Evolutionary conservation across 1,284 basidiomycete genomes (phyloP).

Genomic region (Ganoderma lingzhi): DNA sequence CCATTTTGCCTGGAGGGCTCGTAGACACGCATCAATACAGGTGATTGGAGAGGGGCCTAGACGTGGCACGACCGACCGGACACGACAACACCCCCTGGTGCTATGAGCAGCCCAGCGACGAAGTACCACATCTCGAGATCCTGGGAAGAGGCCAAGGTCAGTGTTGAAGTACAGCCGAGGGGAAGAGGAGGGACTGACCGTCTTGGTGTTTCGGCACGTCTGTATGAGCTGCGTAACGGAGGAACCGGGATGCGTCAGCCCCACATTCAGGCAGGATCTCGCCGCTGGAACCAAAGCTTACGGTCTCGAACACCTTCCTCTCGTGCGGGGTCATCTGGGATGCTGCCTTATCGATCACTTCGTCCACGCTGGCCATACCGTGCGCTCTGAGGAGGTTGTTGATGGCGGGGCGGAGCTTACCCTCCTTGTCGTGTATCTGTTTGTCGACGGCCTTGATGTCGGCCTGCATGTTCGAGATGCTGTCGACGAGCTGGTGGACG

Average conservation of each 20-base stretch:
- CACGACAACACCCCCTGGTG: background rate
- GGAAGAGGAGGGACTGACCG: background rate
- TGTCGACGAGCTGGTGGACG: background rate
- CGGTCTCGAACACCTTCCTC: conserved; percentile 1
- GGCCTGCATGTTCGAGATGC: background rate
- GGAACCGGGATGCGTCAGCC: background rate
- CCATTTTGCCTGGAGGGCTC: background rate
- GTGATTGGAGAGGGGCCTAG: background rate
- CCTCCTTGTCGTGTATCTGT: background rate
- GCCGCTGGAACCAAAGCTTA: background rate
- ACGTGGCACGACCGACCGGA: background rate
- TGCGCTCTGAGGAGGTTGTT: background rate
- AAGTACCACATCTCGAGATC: background rate
- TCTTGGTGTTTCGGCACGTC: background rate
- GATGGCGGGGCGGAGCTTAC: background rate
- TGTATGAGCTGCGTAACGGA: background rate
- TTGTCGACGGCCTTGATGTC: background rate
- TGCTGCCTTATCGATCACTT: background rate
- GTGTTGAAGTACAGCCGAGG: background rate
- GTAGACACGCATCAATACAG: no score
- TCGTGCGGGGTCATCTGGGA: background rate
- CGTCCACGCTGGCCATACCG: background rate
- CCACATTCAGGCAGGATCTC: no score
- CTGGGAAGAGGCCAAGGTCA: background rate
- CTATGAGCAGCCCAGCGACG: background rate